A percentile compares a stretch with the other conserved stretches of the same genome.
phyloP scores from a whole-genome alignment of 2,329 filamentous ascomycete genomes.

The Alternaria arbusti region DNA sequence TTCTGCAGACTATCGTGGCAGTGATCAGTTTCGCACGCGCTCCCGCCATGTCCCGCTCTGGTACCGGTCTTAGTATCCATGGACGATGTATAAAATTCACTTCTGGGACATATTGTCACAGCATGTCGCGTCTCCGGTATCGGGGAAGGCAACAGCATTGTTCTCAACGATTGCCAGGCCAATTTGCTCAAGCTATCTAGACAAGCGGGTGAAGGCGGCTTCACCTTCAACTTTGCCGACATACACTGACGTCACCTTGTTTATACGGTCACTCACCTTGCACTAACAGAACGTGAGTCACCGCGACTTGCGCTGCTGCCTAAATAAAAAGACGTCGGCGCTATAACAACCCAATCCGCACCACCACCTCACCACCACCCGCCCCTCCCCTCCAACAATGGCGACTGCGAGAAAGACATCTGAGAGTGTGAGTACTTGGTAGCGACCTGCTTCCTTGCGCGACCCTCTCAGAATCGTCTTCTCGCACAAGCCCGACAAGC shows the following conservation, averaged over 20 bases:
- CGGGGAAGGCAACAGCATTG: not conserved
- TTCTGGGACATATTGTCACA: not conserved
- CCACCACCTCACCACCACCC: not conserved
- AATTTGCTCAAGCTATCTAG: not conserved
- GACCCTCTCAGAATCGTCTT: not conserved
- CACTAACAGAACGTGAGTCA: not conserved
- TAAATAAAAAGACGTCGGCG: not conserved
- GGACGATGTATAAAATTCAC: not conserved
- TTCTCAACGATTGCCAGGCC: not conserved
- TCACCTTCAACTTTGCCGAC: not conserved
- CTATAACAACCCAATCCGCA: not conserved
- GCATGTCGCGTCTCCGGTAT: not conserved
- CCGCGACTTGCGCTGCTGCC: not conserved
- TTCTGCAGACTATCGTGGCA: not conserved
- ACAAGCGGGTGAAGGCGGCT: not conserved
- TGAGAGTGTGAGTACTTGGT: not conserved
- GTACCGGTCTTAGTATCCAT: not conserved
- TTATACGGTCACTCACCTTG: not conserved
- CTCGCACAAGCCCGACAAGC: not conserved
- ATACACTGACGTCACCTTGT: not conserved
- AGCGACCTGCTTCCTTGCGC: not conserved
- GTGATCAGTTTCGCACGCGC: no score
- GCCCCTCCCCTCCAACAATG: not conserved
- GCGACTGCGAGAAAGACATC: not conserved
- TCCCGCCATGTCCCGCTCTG: not conserved